A percentile compares a stretch with the other conserved stretches of the same genome.
Conservation (phyloP, 495 filamentous ascomycete genomes). For the Chaetomium cochliodes region DNA sequence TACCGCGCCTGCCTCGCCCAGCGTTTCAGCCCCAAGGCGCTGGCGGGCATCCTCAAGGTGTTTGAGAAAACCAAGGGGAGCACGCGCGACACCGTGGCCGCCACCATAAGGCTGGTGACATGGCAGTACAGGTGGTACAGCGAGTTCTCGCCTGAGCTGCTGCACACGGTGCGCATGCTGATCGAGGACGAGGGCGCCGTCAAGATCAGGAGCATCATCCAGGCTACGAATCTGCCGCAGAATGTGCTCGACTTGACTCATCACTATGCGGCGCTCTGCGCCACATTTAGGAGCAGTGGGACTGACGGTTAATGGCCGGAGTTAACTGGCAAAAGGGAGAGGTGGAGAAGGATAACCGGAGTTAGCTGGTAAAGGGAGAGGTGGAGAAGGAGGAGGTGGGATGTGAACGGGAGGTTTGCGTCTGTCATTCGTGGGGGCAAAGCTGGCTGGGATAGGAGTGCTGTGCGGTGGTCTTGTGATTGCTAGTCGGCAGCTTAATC, state of each 20-base stretch:
- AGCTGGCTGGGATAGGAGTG: neutral
- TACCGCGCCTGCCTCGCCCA: slow-evolving; percentile 79
- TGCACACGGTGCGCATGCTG: slow-evolving; percentile 80
- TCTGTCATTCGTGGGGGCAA: neutral
- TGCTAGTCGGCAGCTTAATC: neutral
- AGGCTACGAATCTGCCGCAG: slow-evolving; percentile 90
- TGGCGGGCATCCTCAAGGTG: slow-evolving; percentile 75
- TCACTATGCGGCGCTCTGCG: slow-evolving; percentile 91
- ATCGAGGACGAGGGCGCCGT: slow-evolving; percentile 98
- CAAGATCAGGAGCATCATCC: slow-evolving; percentile 94
- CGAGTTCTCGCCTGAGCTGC: slow-evolving; percentile 91
- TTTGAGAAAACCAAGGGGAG: slow-evolving; percentile 66
- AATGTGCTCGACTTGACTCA: slow-evolving; percentile 91
- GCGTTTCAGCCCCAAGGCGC: slow-evolving; percentile 85
- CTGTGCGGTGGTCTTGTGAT: neutral
- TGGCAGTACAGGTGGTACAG: slow-evolving; percentile 99
- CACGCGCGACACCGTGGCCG: slow-evolving; percentile 70
- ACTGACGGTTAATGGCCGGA: slow-evolving; percentile 67
- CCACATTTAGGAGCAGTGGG: slow-evolving; percentile 89
- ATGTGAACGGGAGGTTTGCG: neutral
- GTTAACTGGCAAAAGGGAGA: neutral
- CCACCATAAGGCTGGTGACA: slow-evolving; percentile 81
- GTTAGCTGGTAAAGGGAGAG: neutral
- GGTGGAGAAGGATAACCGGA: neutral
- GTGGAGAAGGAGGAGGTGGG: neutral